These are phyloP conservation scores for Diaporthe sp. DNA, from an alignment of 2,329 filamentous ascomycete species.

Conservation along the genomic window DNA sequence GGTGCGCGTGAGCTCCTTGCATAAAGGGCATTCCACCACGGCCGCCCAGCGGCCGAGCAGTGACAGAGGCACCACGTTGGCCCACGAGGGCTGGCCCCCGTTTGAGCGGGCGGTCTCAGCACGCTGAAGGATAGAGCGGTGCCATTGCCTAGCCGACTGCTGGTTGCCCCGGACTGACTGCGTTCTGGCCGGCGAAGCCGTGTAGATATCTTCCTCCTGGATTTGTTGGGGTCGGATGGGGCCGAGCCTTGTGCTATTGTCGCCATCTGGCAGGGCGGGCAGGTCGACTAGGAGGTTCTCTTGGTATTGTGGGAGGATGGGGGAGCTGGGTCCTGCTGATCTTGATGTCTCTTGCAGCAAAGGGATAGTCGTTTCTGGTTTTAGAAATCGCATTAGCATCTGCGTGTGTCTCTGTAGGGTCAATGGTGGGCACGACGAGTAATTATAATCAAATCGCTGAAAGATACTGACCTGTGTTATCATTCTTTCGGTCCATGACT, in stretches of 20 bases:
- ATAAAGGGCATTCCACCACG: constrained; percentile 30
- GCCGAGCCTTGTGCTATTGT: background rate
- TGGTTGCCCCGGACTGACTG: background rate
- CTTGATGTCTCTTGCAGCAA: background rate
- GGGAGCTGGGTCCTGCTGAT: background rate
- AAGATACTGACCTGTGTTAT: background rate
- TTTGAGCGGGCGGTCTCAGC: background rate
- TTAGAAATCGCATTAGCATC: background rate
- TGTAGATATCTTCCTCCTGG: background rate
- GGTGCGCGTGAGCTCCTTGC: constrained; percentile 15
- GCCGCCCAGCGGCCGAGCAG: constrained; percentile 29
- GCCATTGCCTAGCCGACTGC: background rate
- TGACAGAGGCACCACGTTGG: constrained; percentile 28
- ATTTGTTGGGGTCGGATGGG: background rate
- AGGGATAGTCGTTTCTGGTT: background rate
- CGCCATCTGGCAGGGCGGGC: background rate
- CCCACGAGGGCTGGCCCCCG: constrained; percentile 62
- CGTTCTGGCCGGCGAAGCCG: background rate
- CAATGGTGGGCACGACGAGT: background rate
- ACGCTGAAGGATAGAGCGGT: background rate
- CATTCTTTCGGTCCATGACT: background rate
- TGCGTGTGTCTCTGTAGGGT: background rate
- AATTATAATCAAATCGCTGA: background rate
- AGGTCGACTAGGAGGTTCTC: background rate
- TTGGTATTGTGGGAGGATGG: background rate